Evolutionary conservation across 257 asterid genomes (phyloP).

Genomic region (Hygrophila difformis): DNA sequence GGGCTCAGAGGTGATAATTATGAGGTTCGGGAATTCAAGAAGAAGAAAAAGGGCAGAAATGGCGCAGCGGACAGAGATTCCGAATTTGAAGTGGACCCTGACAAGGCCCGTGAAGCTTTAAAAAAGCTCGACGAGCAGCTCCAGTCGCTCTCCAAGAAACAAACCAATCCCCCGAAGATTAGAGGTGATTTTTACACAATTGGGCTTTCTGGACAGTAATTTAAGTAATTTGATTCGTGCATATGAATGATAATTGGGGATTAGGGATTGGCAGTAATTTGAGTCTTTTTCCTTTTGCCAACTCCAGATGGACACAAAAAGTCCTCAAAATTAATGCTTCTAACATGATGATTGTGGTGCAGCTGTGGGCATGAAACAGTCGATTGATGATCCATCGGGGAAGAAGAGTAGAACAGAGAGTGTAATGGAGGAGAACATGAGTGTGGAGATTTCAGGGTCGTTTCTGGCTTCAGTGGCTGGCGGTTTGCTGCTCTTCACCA

Average conservation of each 20-base stretch:
- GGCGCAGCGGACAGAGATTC: slow-evolving; percentile 52
- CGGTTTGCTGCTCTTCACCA: slow-evolving; percentile 40
- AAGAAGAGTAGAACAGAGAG: slow-evolving; percentile 18
- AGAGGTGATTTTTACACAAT: no score
- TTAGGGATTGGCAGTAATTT: background rate
- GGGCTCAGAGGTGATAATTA: background rate
- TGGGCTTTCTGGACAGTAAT: no score
- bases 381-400: slow-evolving; percentile 15
- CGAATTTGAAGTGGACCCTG: slow-evolving; percentile 55
- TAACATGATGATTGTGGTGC: no score
- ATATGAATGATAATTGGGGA: background rate
- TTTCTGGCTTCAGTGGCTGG: slow-evolving; percentile 29
- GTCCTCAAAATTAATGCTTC: no score
- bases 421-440: no score
- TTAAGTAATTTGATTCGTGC: no score
- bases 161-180: slow-evolving; percentile 30
- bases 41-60: slow-evolving; percentile 11
- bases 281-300: background rate
- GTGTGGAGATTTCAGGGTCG: slow-evolving; percentile 37
- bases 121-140: slow-evolving; percentile 71
- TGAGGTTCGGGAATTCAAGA: slow-evolving; percentile 3
- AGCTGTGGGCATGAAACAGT: slow-evolving; percentile 30
- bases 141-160: slow-evolving; percentile 43
- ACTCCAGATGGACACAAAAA: no score
- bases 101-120: slow-evolving; percentile 76